These are phyloP conservation scores for Saccharomyces hybrid DNA, from an alignment of 1,139 yeast genomes.

Conservation along the genomic window DNA sequence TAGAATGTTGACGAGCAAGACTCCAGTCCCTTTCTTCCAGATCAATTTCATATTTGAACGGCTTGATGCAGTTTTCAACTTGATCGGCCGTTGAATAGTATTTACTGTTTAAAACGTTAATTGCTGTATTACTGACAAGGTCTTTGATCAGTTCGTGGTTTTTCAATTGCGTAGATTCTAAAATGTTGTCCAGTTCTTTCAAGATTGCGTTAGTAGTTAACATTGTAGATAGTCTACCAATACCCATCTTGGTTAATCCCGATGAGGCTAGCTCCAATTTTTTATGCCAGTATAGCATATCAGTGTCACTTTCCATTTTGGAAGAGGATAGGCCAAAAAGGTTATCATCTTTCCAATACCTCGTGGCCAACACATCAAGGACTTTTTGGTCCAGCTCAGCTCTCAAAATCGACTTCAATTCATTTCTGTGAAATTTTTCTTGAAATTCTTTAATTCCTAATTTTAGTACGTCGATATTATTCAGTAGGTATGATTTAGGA, in stretches of 20 bases:
- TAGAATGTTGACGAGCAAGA: slow-evolving; percentile 71
- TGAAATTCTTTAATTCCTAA: slow-evolving; percentile 82
- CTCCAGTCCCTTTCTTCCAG: slow-evolving; percentile 94
- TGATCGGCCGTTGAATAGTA: slow-evolving; percentile 94
- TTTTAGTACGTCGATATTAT: slow-evolving; percentile 81
- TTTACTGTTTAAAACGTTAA: slow-evolving; percentile 64
- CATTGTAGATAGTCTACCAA: slow-evolving; percentile 82
- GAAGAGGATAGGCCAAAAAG: slow-evolving; percentile 21
- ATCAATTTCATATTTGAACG: slow-evolving; percentile 94
- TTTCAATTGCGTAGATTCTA: slow-evolving; percentile 56
- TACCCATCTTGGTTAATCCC: slow-evolving; percentile 81
- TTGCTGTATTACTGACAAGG: slow-evolving; percentile 80
- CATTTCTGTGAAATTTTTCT: slow-evolving; percentile 73
- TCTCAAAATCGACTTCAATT: slow-evolving; percentile 69
- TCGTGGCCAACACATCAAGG: slow-evolving; percentile 74
- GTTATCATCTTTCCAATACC: slow-evolving; percentile 74
- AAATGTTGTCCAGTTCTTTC: slow-evolving; percentile 65
- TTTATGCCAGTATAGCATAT: slow-evolving; percentile 79
- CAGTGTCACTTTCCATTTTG: slow-evolving; percentile 34
- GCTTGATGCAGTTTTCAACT: slow-evolving; percentile 96
- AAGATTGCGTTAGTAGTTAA: slow-evolving; percentile 74
- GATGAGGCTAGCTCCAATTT: slow-evolving; percentile 80
- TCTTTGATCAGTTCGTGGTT: slow-evolving; percentile 80
- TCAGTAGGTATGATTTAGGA: slow-evolving; percentile 89
- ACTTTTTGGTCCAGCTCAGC: slow-evolving; percentile 85